Conservation (phyloP, 2,329 filamentous ascomycete species). For the Aspergillus ruber region DNA sequence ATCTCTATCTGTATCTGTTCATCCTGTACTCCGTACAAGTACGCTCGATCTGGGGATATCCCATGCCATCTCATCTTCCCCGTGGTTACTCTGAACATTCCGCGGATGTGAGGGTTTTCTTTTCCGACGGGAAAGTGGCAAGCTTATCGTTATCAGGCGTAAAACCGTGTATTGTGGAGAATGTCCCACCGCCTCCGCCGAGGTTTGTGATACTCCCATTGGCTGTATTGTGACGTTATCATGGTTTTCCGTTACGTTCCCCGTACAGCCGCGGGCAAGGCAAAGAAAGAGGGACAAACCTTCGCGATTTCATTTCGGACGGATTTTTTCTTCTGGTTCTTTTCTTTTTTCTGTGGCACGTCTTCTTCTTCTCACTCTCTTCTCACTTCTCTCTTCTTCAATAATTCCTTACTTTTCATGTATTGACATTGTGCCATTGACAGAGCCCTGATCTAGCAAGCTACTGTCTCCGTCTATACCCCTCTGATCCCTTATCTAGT, state of each 20-base stretch:
- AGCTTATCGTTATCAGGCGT: conserved; percentile 1
- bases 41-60: neutral
- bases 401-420: neutral
- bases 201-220: neutral
- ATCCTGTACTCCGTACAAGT: too few relatives aligned
- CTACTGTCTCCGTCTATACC: neutral
- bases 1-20: too few relatives aligned
- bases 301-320: neutral
- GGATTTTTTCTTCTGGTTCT: neutral
- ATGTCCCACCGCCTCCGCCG: neutral
- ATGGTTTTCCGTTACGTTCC: neutral
- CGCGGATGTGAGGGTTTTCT: neutral
- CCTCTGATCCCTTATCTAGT: neutral
- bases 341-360: conserved; percentile 2
- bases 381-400: conserved; percentile 1
- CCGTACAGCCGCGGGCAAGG: neutral
- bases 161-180: neutral
- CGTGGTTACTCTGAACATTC: neutral
- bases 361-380: conserved; percentile 1
- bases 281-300: neutral
- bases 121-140: neutral
- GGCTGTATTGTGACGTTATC: neutral
- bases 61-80: neutral
- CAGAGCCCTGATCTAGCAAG: neutral
- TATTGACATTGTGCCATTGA: neutral